These are phyloP conservation scores for Pleurotus giganteus DNA, from an alignment of 768 basidiomycete species.

Conservation along the genomic window DNA sequence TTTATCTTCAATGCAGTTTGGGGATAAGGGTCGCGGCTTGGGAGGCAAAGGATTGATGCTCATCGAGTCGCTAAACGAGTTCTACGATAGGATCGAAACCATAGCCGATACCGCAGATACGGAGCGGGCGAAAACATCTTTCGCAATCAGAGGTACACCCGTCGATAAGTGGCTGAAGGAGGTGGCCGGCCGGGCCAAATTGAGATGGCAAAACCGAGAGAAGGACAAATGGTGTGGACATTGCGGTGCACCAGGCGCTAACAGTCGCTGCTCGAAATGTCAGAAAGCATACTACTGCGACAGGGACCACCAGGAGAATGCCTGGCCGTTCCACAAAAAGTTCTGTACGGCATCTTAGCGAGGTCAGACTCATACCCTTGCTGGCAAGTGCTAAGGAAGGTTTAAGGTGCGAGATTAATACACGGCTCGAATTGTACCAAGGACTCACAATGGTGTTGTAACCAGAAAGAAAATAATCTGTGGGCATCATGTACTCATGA, in stretches of 20 bases:
- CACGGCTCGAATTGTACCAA: no score
- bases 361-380: no score
- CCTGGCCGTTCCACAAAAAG: conserved; percentile 18
- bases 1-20: conserved; percentile 20
- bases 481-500: no score
- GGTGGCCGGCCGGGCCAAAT: conserved; percentile 15
- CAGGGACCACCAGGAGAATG: conserved; percentile 14
- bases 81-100: conserved; percentile 7
- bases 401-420: no score
- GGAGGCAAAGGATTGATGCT: conserved; percentile 13
- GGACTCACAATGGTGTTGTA: no score
- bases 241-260: conserved; percentile 12
- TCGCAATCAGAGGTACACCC: not conserved
- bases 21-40: conserved; percentile 17
- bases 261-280: conserved; percentile 14
- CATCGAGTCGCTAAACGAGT: conserved; percentile 16
- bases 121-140: not conserved
- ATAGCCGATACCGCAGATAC: not conserved
- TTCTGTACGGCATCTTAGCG: conserved; percentile 7
- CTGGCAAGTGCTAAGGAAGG: no score
- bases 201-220: conserved; percentile 11
- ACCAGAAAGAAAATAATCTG: no score
- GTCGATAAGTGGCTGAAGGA: conserved; percentile 14
- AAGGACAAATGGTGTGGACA: conserved; percentile 17
- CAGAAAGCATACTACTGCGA: conserved; percentile 14